Conservation (phyloP, 495 filamentous ascomycete genomes). For the Geoglossum glabrum region DNA sequence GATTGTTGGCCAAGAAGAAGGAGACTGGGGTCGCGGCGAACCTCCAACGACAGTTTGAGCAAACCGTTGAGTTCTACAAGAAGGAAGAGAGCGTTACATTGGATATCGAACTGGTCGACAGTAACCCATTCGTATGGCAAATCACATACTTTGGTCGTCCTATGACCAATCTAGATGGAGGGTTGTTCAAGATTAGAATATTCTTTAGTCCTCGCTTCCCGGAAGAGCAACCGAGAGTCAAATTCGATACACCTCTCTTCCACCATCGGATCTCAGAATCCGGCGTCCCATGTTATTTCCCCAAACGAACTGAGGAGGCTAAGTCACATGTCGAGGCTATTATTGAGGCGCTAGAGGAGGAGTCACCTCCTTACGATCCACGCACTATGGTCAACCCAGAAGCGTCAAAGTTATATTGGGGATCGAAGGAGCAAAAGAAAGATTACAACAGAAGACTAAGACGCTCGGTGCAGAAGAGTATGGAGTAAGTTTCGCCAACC, state of each 20-base stretch:
- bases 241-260: slow-evolving; percentile 61
- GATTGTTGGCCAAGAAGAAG: slow-evolving; percentile 36
- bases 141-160: slow-evolving; percentile 76
- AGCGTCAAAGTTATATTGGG: slow-evolving; percentile 78
- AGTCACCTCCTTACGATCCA: slow-evolving; percentile 73
- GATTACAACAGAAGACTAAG: slow-evolving; percentile 67
- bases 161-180: slow-evolving; percentile 86
- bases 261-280: slow-evolving; percentile 70
- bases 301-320: slow-evolving; percentile 53
- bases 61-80: slow-evolving; percentile 56
- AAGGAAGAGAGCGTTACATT: slow-evolving; percentile 45
- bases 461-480: slow-evolving; percentile 31
- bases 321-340: slow-evolving; percentile 72
- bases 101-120: slow-evolving; percentile 49
- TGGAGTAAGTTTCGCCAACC: slow-evolving; percentile 22
- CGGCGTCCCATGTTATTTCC: slow-evolving; percentile 70
- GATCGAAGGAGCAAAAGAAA: slow-evolving; percentile 53
- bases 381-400: slow-evolving; percentile 74
- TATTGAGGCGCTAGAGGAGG: slow-evolving; percentile 66
- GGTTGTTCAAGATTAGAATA: slow-evolving; percentile 65
- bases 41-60: slow-evolving; percentile 64
- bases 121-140: slow-evolving; percentile 47
- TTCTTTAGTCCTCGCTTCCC: slow-evolving; percentile 77
- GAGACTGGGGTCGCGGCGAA: slow-evolving; percentile 61
- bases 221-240: slow-evolving; percentile 72